phyloP scores from a whole-genome alignment of 1,139 yeast genomes.

The Pichia sp. region DNA sequence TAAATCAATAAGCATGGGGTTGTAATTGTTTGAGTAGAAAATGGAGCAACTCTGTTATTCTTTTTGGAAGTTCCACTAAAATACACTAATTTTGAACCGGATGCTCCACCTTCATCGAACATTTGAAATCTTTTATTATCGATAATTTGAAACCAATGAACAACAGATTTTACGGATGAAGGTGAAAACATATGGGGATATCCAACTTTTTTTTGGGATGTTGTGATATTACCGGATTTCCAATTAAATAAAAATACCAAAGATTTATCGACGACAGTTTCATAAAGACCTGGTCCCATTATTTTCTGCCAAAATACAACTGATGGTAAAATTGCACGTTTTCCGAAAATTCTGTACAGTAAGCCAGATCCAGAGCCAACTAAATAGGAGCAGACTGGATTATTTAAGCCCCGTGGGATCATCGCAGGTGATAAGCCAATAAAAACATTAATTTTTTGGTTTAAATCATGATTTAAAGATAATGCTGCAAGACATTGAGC shows the following conservation, averaged over 20 bases:
- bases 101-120: slow-evolving; percentile 42
- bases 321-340: slow-evolving; percentile 39
- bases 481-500: slow-evolving; percentile 41
- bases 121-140: slow-evolving; percentile 39
- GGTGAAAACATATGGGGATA: slow-evolving; percentile 46
- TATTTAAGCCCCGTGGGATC: slow-evolving; percentile 37
- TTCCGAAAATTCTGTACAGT: slow-evolving; percentile 37
- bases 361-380: slow-evolving; percentile 35
- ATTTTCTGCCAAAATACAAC: slow-evolving; percentile 41
- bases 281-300: slow-evolving; percentile 35
- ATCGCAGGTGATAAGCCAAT: slow-evolving; percentile 44
- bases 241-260: slow-evolving; percentile 38
- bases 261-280: slow-evolving; percentile 36
- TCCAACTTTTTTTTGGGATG: slow-evolving; percentile 36
- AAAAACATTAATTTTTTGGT: slow-evolving; percentile 32
- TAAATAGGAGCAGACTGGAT: slow-evolving; percentile 35
- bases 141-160: slow-evolving; percentile 46
- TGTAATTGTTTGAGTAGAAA: slow-evolving; percentile 39
- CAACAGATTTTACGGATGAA: slow-evolving; percentile 39
- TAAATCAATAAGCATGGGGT: slow-evolving; percentile 39
- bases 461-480: slow-evolving; percentile 35
- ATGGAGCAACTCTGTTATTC: slow-evolving; percentile 52
- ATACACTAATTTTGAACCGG: slow-evolving; percentile 29
- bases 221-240: slow-evolving; percentile 34
- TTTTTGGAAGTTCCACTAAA: slow-evolving; percentile 26